Conservation (phyloP, 2,329 filamentous ascomycete genomes). For the Dactylellina cionopaga region DNA sequence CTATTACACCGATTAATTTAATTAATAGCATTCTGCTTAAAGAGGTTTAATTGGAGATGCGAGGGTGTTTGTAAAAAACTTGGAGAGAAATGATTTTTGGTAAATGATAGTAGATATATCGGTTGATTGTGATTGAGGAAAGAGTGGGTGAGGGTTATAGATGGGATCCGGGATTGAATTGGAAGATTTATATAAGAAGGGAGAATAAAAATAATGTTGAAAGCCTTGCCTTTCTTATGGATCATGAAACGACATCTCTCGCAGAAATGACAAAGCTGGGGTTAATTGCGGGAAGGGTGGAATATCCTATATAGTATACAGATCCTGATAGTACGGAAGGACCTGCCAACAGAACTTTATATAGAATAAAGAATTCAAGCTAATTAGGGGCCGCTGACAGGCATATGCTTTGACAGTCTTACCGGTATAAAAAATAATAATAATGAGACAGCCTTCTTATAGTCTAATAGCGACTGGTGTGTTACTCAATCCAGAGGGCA, state of each 20-base stretch:
- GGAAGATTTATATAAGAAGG: background rate
- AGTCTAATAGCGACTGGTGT: no score
- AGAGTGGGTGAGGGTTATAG: background rate
- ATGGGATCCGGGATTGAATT: background rate
- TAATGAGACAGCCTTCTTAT: no score
- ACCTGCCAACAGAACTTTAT: background rate
- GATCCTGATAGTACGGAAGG: no score
- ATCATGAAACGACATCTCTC: background rate
- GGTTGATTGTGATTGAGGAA: background rate
- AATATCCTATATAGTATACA: slow-evolving; percentile 5
- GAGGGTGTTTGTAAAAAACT: no score
- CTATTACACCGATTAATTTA: no score
- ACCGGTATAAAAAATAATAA: no score
- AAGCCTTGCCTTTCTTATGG: background rate
- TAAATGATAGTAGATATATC: background rate
- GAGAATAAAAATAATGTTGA: background rate
- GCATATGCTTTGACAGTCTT: no score
- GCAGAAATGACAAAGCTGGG: background rate
- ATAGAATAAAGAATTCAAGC: background rate
- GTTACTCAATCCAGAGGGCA: no score
- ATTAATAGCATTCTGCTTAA: no score
- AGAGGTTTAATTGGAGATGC: no score
- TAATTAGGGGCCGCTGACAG: no score
- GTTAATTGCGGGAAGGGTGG: background rate
- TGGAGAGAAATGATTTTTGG: no score